Evolutionary conservation across 108 stramenopile species (phyloP).

Genomic region (Fragilariopsis cylindrus): DNA sequence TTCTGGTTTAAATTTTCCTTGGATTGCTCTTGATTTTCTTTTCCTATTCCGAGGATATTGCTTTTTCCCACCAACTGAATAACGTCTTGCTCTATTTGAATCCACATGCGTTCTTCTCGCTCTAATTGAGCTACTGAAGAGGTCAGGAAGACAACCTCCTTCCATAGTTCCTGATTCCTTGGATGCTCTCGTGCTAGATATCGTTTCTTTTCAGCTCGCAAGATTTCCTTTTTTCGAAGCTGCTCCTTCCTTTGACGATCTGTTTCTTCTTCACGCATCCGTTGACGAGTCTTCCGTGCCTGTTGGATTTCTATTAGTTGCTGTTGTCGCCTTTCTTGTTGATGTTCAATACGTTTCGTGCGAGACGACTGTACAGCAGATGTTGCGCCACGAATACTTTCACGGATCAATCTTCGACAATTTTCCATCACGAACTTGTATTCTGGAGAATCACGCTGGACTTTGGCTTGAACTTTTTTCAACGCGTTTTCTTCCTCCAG

Average conservation of each 20-base stretch:
- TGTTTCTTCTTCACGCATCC: conserved; percentile 17
- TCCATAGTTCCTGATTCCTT: conserved; percentile 43
- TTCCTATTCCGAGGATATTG: not conserved
- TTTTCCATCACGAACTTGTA: conserved; percentile 27
- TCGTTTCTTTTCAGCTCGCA: conserved; percentile 8
- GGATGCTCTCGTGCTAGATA: conserved; percentile 28
- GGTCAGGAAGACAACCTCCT: conserved; percentile 52
- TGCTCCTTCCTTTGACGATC: conserved; percentile 22
- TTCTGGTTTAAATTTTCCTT: not conserved
- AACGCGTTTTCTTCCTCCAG: conserved; percentile 38
- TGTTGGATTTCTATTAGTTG: conserved; percentile 8
- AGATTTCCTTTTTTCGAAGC: not conserved
- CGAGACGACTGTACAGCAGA: conserved; percentile 30
- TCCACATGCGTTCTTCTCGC: conserved; percentile 50
- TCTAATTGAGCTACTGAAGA: conserved; percentile 41
- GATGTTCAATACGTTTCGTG: not conserved
- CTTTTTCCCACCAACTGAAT: not conserved
- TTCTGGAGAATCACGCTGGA: conserved; percentile 41
- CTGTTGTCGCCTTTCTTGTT: conserved; percentile 7
- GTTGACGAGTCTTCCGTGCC: conserved; percentile 12
- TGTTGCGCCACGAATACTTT: conserved; percentile 29
- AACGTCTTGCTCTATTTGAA: conserved; percentile 34
- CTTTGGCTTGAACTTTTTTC: conserved; percentile 46
- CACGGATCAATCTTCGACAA: conserved; percentile 32
- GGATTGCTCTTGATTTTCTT: not conserved